Base-by-base conservation (phyloP, 2,329 filamentous ascomycete species). In the Gnomoniopsis smithogilvyi region DNA sequence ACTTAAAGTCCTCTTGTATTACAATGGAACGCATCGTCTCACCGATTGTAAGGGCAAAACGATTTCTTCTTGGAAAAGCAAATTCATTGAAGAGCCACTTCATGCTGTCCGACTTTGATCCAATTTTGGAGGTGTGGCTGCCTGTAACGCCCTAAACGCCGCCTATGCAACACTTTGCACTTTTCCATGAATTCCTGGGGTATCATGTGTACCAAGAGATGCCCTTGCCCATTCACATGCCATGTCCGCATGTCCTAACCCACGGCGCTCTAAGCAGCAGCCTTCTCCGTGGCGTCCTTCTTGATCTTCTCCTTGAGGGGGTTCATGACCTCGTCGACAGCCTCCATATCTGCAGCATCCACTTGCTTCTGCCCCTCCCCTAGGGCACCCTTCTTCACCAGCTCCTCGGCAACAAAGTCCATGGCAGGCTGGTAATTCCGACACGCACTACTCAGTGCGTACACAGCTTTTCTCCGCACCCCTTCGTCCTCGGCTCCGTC, bases 371-470 rank as follows among this genome's bases (percentile, higher is more conserved):
- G 78, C 6, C 74, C 73, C 24, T 53, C 57, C 38, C 43, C 26
- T 49, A 33, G 41, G 1, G 85, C 82, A 52, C 85, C 83, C 51
- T 77, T 73, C 67, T 84, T 83, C 21, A 73, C 74, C 68, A 90
- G 75, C 67, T 88, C 83, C 38, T 81, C 79, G 1, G 87, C 84
- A 62, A 92, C 78, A 24, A 80, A 78, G 71, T 92, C 88, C 75
- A 94, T 80, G 26, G 88, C 88, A 1, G 92, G 90, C 76, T 96
- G 94, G 73, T 91, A 96, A 73, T 99, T 99, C 71, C 95, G 83
- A 56, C 91, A 84, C 6, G 86, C 89, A 15, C 88, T 94, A 70
- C 92, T 96, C 51, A 99, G 81, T 14, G 94, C 95, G 68, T 92
- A 93, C 33, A 96, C 80, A 15, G 93, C 92, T 81, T 97, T 99